Conservation (phyloP, 805 yeast genomes). For the Saccharomycopsis oosterbeekiorum region DNA sequence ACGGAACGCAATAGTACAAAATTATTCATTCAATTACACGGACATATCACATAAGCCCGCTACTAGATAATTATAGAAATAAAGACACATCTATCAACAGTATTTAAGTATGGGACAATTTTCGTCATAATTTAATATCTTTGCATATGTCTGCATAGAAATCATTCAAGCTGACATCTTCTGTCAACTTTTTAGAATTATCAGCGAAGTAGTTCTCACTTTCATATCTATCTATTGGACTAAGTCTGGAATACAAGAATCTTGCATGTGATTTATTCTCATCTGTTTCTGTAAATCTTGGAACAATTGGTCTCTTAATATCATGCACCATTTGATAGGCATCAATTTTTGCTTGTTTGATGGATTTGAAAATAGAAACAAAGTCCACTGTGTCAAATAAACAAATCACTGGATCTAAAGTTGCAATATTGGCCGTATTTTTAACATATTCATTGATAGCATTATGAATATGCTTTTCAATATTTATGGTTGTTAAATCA, state of each 20-base stretch:
- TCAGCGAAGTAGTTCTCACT: not conserved
- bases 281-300: conserved; percentile 38
- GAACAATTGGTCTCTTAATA: conserved; percentile 32
- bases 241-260: conserved; percentile 37
- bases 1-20: no score
- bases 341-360: not conserved
- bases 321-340: conserved; percentile 20
- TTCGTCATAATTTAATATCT: not conserved
- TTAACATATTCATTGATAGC: conserved; percentile 29
- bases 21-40: no score
- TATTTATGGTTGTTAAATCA: not conserved
- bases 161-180: conserved; percentile 16
- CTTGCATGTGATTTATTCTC: conserved; percentile 43
- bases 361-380: not conserved
- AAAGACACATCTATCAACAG: no score
- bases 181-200: conserved; percentile 10
- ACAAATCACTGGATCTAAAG: not conserved
- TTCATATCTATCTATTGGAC: conserved; percentile 25
- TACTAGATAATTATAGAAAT: no score
- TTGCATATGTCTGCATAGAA: conserved; percentile 13
- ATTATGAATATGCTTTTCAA: conserved; percentile 19
- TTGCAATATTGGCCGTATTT: not conserved
- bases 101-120: no score
- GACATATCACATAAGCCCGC: no score
- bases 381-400: conserved; percentile 4